Conservation (phyloP, 2,329 filamentous ascomycete species). For the Hypoxylon rubiginosum region DNA sequence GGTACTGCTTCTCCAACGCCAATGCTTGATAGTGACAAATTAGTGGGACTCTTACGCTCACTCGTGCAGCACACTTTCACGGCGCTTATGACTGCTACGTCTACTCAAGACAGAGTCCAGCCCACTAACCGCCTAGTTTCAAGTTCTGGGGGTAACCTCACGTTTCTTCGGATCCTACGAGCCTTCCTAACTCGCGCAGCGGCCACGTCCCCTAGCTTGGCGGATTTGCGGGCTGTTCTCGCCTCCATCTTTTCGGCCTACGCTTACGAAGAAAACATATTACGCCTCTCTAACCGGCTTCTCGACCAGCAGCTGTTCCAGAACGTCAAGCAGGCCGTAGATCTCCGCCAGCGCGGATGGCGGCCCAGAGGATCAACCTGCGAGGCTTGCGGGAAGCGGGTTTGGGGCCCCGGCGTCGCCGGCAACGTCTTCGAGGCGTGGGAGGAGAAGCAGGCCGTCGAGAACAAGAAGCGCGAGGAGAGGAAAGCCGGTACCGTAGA, state of each 20-base stretch:
- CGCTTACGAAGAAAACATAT: conserved; percentile 91
- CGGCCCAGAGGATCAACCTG: conserved; percentile 87
- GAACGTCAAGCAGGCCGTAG: conserved; percentile 80
- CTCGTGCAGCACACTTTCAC: conserved; percentile 94
- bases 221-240: conserved; percentile 87
- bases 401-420: conserved; percentile 91
- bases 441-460: conserved; percentile 72
- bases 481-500: conserved; percentile 55
- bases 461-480: conserved; percentile 61
- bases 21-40: conserved; percentile 68
- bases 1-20: conserved; percentile 45
- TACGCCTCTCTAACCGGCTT: conserved; percentile 86
- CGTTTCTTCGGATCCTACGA: conserved; percentile 89
- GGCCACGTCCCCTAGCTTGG: conserved; percentile 83
- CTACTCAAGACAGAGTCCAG: conserved; percentile 58
- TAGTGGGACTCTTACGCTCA: conserved; percentile 77
- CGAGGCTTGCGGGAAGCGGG: conserved; percentile 83
- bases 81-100: conserved; percentile 82
- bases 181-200: conserved; percentile 89
- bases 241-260: conserved; percentile 95
- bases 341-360: conserved; percentile 88
- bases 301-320: conserved; percentile 91
- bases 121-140: conserved; percentile 53
- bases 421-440: conserved; percentile 84
- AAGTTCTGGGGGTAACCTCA: conserved; percentile 68